Base-by-base conservation (phyloP, 495 filamentous ascomycete species). In the Thermothielavioides terrestris region DNA sequence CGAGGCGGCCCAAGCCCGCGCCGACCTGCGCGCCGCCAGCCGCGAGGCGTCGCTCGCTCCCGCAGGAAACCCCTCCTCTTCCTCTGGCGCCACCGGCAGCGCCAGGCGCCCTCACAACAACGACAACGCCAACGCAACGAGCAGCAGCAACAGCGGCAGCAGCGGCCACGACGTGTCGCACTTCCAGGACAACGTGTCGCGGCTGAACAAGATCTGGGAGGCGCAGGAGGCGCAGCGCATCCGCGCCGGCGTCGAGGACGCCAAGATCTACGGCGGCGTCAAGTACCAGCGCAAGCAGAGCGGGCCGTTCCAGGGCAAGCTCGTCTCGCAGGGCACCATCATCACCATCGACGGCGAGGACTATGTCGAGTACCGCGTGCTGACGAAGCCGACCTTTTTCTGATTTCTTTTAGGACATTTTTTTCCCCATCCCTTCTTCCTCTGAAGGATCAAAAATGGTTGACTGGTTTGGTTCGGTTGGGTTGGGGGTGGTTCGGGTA, bases 321-420 rank as follows among this genome's bases (percentile, higher is more conserved):
- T 77, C 2, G 75, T 77, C 32, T 73, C 70, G 54, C 66, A 70
- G 40, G 68, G 74, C 23, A 67, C 68, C 8, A 75, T 78, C 18
- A 69, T 79, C 42, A 74, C 56, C 36, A 78, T 79, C 32, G 76
- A 79, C 45, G 76, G 76, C 9, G 76, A 79, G 56, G 76, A 79
- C 37, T 79, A 75, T 48, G 74, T 79, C 22, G 75, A 78, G 59
- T 79, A 79, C 42, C 67, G 75, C 10, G 73, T 79, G 1, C 64
- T 79, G 35, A 77, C 69, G 12, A 78, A 77, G 60, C 75, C 75
- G 12, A 71, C 57, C 2, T 79, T 78, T 46, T 78, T 71, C 23
- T 71, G 50, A 36, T 4, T n/a, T n/a, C n/a, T n/a, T n/a, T n/a
- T n/a, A n/a, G n/a, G n/a, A n/a, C n/a, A n/a, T n/a, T n/a, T n/a